Evolutionary conservation across 129 eudicot genomes (phyloP), one percentile per base, ranked within the genome.

Genomic region (Lactuca sativa): DNA sequence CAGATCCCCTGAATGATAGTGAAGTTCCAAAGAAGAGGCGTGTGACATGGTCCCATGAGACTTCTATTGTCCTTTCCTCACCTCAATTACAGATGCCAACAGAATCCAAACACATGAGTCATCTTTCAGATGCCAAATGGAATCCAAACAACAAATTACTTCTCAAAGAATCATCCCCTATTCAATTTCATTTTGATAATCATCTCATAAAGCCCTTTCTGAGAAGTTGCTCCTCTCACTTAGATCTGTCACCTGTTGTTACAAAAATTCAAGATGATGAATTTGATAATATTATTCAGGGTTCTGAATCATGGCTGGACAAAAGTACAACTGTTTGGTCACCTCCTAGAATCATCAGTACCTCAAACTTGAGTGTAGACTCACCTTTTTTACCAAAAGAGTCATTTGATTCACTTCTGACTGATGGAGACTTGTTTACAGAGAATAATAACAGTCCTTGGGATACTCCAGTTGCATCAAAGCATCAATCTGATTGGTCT

Each of bases 21-120:
- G 83, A 74, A 59, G 73, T 31, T 56, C 40, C 81, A 40, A 78
- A 65, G 75, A 87, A 83, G 81, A 83, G 83, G 83, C 21, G 70
- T 82, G 56, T 67, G 84, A 71, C 59, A 68, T 75, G 67, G 43
- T 72, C 41, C 49, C 17, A 37, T 68, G 67, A 71, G 57, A 60
- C 66, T 69, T 60, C 74, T 72, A 18, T 51, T 68, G 77, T 60
- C 21, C 49, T 83, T 58, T 63, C 74, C 55, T 41, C 84, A 34
- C 69, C 83, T 49, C 79, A 65, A 15, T 48, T 36, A 71, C 64
- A 84, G 73, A 74, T 81, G 76, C 77, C 67, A 25, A 56, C 9
- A 72, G 59, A 77, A 40, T 82, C 71, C 49, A 49, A 58, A 66
- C 43, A 56, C 31, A 18, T 59, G 69, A 72, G 74, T 65, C 44